phyloP scores from a whole-genome alignment of 2,329 filamentous ascomycete species.

The Cladophialophora exuberans region DNA sequence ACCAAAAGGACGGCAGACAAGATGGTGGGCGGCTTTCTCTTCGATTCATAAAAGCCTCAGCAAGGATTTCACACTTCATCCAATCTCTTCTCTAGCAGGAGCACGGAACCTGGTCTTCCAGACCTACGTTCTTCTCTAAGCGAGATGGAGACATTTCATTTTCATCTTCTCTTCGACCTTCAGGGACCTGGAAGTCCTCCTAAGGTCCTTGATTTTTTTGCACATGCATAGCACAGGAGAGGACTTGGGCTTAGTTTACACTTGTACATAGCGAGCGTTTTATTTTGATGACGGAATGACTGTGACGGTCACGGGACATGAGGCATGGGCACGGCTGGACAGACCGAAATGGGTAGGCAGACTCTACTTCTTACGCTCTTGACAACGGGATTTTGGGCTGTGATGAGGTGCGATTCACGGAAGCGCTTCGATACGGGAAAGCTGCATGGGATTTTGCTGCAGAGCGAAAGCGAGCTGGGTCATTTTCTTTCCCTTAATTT shows the following conservation, averaged over 20 bases:
- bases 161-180: constrained; percentile 2
- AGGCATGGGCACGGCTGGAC: constrained; percentile 10
- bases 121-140: background rate
- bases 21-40: constrained; percentile 25
- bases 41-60: constrained; percentile 25
- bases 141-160: background rate
- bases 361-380: constrained; percentile 5
- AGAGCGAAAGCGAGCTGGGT: constrained; percentile 8
- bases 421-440: background rate
- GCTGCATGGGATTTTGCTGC: background rate
- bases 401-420: constrained; percentile 3
- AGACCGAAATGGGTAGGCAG: constrained; percentile 7
- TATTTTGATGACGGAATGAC: constrained; percentile 6
- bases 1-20: constrained; percentile 10
- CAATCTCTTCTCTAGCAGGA: background rate
- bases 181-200: constrained; percentile 1
- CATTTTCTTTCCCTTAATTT: background rate
- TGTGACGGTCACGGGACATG: constrained; percentile 6
- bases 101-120: background rate
- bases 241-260: constrained; percentile 12
- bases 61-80: background rate
- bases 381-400: background rate
- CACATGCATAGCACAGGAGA: constrained; percentile 22
- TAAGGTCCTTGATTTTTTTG: constrained; percentile 1
- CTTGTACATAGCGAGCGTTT: constrained; percentile 16